These are phyloP conservation scores for Asterophora lycoperdoides DNA, from an alignment of 768 basidiomycete genomes.

Conservation along the genomic window DNA sequence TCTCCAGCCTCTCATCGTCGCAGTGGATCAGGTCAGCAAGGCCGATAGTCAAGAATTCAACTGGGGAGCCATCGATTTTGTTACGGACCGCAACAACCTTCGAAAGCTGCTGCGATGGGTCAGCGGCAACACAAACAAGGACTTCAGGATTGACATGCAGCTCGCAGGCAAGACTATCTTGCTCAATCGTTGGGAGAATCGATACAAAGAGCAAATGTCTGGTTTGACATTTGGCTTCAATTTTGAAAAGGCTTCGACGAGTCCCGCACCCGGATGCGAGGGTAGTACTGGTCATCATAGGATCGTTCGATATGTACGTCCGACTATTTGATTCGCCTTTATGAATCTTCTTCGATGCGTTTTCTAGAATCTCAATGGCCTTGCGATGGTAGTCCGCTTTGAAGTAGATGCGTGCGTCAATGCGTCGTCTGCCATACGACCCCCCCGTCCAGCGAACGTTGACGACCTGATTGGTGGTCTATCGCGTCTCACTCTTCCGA, in stretches of 20 bases:
- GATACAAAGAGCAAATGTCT: constrained; percentile 29
- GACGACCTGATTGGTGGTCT: constrained; percentile 35
- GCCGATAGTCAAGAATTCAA: constrained; percentile 33
- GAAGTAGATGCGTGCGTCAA: constrained; percentile 48
- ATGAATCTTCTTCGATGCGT: background rate
- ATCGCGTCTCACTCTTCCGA: constrained; percentile 24
- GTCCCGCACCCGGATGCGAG: constrained; percentile 43
- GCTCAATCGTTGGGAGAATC: constrained; percentile 54
- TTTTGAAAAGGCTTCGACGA: constrained; percentile 57
- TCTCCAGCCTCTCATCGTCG: constrained; percentile 54
- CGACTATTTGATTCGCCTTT: background rate
- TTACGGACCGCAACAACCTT: constrained; percentile 65
- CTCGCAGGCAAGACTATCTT: constrained; percentile 58
- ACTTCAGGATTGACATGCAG: constrained; percentile 71
- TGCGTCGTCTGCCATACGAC: constrained; percentile 14
- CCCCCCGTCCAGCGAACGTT: constrained; percentile 17
- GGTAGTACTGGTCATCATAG: constrained; percentile 55
- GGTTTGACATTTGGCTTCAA: constrained; percentile 52
- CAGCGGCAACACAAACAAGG: constrained; percentile 29
- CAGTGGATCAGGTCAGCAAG: constrained; percentile 42
- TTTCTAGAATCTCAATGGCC: constrained; percentile 49
- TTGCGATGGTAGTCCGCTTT: constrained; percentile 56
- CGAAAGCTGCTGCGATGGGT: constrained; percentile 62
- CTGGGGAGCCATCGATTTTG: constrained; percentile 40
- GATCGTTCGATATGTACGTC: constrained; percentile 56